Evolutionary conservation across 495 filamentous ascomycete genomes (phyloP).

Genomic region (Letharia lupina): DNA sequence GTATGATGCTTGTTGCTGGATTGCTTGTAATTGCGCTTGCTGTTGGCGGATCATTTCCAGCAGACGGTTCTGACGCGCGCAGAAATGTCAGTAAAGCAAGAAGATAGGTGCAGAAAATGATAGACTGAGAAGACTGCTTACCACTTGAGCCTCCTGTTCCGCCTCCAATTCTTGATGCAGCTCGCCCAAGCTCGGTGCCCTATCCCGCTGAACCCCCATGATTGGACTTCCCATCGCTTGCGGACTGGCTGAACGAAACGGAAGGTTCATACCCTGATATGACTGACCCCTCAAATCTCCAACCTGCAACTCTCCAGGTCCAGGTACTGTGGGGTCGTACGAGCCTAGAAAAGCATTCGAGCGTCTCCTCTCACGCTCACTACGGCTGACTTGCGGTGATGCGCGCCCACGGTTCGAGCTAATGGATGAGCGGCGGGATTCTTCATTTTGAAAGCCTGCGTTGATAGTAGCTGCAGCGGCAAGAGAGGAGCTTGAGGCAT

Average conservation of each 20-base stretch:
- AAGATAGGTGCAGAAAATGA: not conserved
- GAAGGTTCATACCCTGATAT: constrained; percentile 35
- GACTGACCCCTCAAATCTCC: constrained; percentile 33
- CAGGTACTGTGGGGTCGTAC: constrained; percentile 55
- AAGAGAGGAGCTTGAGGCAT: constrained; percentile 54
- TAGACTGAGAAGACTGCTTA: constrained; percentile 31
- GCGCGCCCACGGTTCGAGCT: constrained; percentile 48
- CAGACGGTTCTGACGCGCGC: constrained; percentile 60
- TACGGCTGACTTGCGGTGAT: constrained; percentile 48
- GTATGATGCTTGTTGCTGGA: constrained; percentile 30
- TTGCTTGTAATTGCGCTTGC: constrained; percentile 69
- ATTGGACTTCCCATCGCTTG: constrained; percentile 52
- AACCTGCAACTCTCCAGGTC: constrained; percentile 50
- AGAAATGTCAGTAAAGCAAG: not conserved
- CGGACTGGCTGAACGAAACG: constrained; percentile 49
- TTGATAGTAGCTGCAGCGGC: constrained; percentile 63
- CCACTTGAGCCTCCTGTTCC: constrained; percentile 93
- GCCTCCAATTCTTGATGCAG: constrained; percentile 91
- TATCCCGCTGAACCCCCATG: constrained; percentile 54
- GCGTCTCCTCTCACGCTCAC: constrained; percentile 46
- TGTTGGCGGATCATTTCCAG: constrained; percentile 82
- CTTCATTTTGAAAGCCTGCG: constrained; percentile 56
- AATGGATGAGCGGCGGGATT: constrained; percentile 48
- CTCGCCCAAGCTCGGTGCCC: constrained; percentile 80
- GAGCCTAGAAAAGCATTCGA: constrained; percentile 62